Conservation (phyloP, 2,329 filamentous ascomycete species). For the Scedosporium aurantiacum region DNA sequence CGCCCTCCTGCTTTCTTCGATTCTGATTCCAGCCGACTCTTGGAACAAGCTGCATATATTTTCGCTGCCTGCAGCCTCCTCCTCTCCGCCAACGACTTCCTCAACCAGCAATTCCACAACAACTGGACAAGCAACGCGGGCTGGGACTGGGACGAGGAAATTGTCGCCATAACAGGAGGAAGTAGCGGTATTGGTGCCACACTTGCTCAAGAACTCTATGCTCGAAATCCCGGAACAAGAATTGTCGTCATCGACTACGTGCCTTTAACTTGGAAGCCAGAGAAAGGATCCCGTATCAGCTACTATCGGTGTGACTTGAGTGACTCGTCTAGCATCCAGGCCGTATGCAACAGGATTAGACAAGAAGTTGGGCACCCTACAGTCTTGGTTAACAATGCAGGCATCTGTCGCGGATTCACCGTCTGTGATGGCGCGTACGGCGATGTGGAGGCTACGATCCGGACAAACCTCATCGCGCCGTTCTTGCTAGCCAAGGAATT, state of each 20-base stretch:
- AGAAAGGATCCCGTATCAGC: conserved; percentile 10
- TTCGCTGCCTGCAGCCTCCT: conserved; percentile 9
- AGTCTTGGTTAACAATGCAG: conserved; percentile 43
- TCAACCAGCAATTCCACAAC: conserved; percentile 15
- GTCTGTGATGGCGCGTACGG: conserved; percentile 37
- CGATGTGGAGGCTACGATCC: conserved; percentile 38
- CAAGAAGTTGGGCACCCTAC: conserved; percentile 28
- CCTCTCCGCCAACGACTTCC: conserved; percentile 13
- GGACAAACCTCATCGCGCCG: conserved; percentile 47
- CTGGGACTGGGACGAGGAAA: conserved; percentile 24
- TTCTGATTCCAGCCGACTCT: too few species aligned
- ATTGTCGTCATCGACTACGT: conserved; percentile 24
- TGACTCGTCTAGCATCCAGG: conserved; percentile 17
- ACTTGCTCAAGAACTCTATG: conserved; percentile 17
- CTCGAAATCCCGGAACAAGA: conserved; percentile 14
- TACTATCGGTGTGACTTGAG: conserved; percentile 26
- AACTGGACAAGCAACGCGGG: conserved; percentile 14
- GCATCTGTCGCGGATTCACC: conserved; percentile 37
- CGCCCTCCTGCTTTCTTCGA: too few species aligned
- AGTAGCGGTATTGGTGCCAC: conserved; percentile 28
- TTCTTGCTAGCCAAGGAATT: conserved; percentile 46
- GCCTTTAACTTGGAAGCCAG: conserved; percentile 18
- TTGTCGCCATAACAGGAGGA: conserved; percentile 27
- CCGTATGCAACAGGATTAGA: conserved; percentile 17
- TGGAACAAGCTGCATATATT: not conserved